Conservation (phyloP, 805 yeast species). For the Blastobotrys attinorum region DNA sequence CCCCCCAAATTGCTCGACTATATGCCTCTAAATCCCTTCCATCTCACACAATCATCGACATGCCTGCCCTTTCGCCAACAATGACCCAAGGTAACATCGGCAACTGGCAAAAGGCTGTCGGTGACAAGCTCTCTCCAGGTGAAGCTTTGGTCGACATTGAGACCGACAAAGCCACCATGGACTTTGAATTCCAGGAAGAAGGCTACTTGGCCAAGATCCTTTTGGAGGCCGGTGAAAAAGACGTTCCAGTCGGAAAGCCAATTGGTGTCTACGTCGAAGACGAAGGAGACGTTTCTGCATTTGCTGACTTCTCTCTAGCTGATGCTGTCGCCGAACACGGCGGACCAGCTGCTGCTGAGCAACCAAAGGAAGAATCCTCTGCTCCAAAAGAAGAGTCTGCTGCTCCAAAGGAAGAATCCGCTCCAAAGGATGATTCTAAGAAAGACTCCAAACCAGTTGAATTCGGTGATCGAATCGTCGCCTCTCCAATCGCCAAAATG, state of each 20-base stretch:
- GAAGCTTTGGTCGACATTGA: constrained; percentile 94
- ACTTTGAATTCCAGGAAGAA: constrained; percentile 96
- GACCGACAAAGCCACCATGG: constrained; percentile 98
- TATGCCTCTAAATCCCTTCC: constrained; percentile 51
- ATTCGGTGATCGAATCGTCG: constrained; percentile 62
- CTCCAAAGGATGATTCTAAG: constrained; percentile 25
- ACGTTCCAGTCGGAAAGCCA: constrained; percentile 89
- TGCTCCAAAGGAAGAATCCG: constrained; percentile 20
- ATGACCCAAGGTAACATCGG: constrained; percentile 95
- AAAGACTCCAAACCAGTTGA: constrained; percentile 56
- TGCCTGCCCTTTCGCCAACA: constrained; percentile 99
- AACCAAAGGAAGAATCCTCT: constrained; percentile 26
- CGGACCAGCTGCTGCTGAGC: constrained; percentile 40
- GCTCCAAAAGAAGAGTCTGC: constrained; percentile 4
- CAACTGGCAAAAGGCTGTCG: constrained; percentile 81
- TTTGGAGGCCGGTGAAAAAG: constrained; percentile 78
- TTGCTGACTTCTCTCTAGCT: constrained; percentile 72
- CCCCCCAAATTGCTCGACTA: constrained; percentile 24
- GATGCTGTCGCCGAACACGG: constrained; percentile 48
- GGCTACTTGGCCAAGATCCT: constrained; percentile 85
- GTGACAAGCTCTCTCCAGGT: constrained; percentile 85
- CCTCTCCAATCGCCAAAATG: constrained; percentile 92
- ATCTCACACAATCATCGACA: constrained; percentile 77
- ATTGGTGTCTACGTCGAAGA: constrained; percentile 95
- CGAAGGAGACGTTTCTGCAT: constrained; percentile 74